phyloP scores from a whole-genome alignment of 495 filamentous ascomycete genomes.

The Penicillium ochrochloron region DNA sequence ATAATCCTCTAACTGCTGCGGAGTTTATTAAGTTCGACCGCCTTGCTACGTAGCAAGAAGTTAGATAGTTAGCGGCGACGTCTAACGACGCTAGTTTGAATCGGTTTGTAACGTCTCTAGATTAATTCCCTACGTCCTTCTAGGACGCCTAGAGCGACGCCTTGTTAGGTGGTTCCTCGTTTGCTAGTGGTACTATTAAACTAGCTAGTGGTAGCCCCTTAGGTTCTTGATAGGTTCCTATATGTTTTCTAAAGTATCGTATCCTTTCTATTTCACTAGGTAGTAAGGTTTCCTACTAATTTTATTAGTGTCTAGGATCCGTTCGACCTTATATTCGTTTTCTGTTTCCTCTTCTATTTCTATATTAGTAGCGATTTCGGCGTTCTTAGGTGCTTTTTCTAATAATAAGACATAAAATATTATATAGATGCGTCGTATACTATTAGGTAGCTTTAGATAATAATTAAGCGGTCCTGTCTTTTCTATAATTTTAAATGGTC shows the following conservation, averaged over 20 bases:
- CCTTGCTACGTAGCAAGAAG: no score
- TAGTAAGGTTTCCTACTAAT: slow-evolving; percentile 8
- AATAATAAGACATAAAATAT: slow-evolving; percentile 19
- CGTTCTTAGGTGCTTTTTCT: slow-evolving; percentile 10
- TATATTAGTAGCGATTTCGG: slow-evolving; percentile 13
- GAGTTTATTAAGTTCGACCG: no score
- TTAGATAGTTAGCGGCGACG: no score
- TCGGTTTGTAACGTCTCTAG: no score
- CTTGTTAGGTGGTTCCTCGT: no score
- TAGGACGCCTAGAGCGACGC: no score
- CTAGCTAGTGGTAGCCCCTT: slow-evolving; percentile 11
- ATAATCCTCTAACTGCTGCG: no score
- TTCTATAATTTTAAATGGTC: slow-evolving; percentile 18
- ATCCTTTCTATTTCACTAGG: slow-evolving; percentile 14
- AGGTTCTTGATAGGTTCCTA: slow-evolving; percentile 21
- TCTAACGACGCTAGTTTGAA: no score
- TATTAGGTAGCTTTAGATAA: slow-evolving; percentile 12
- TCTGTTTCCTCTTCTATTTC: slow-evolving; percentile 14
- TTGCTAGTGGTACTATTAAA: slow-evolving; percentile 6
- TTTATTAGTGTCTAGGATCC: neutral
- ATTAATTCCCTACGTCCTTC: no score
- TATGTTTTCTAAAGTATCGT: slow-evolving; percentile 17
- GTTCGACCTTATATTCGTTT: slow-evolving; percentile 15
- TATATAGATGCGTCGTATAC: slow-evolving; percentile 7
- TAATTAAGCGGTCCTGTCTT: slow-evolving; percentile 21